Conservation (phyloP, 2,329 filamentous ascomycete genomes). For the Tolypocladium sp. region DNA sequence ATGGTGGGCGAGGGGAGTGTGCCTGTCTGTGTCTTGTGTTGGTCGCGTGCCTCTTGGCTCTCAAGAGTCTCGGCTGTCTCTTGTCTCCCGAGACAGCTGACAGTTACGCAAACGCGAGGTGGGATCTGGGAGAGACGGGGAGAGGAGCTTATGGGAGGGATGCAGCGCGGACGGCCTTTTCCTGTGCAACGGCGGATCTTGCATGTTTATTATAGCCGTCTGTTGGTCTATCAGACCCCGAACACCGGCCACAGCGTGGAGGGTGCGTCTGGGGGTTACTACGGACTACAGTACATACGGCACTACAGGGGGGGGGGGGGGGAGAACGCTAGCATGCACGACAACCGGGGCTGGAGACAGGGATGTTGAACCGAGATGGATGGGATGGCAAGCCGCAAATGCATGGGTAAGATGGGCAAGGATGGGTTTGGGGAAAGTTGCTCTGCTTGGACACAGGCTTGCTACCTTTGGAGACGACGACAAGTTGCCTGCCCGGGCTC, state of each 20-base stretch:
- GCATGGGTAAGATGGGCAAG: no score
- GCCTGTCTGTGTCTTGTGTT: not conserved
- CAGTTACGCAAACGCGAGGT: no score
- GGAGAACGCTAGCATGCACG: no score
- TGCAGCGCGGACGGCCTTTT: not conserved
- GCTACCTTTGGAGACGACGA: not conserved
- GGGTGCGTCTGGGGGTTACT: not conserved
- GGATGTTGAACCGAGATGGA: no score
- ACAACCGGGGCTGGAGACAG: no score
- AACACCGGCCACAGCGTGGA: not conserved
- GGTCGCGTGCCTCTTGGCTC: not conserved
- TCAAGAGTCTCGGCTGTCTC: not conserved
- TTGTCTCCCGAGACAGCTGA: not conserved
- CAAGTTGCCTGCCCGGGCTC: not conserved
- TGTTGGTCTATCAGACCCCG: not conserved
- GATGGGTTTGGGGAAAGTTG: not conserved
- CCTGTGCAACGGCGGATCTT: not conserved
- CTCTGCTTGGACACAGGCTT: not conserved
- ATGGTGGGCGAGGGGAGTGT: constrained; percentile 20
- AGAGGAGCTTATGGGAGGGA: not conserved
- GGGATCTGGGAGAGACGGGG: not conserved
- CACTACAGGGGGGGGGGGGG: not conserved
- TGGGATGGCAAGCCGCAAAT: no score
- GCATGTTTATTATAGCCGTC: not conserved
- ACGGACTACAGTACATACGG: not conserved